Evolutionary conservation across 106 monocot genomes (phyloP).

Genomic region (Dioscorea zingiberensis): DNA sequence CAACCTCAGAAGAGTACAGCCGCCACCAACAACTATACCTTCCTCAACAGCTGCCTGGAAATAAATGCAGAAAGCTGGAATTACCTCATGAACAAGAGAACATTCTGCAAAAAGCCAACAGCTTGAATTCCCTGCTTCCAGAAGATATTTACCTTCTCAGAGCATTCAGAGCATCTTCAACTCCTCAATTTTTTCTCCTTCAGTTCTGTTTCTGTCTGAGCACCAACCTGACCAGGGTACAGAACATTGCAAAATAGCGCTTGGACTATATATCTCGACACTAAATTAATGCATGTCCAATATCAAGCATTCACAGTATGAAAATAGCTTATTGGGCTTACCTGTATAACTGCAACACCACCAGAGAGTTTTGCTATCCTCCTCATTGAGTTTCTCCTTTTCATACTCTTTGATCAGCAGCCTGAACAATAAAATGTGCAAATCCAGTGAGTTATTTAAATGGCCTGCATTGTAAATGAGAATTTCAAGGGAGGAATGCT

Average conservation of each 20-base stretch:
- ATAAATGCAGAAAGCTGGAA: neutral
- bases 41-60: slow-evolving; percentile 75
- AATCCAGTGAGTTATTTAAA: no score
- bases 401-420: slow-evolving; percentile 69
- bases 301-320: no score
- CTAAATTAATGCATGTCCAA: no score
- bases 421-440: slow-evolving; percentile 17
- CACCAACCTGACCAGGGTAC: slow-evolving; percentile 49
- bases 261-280: no score
- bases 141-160: slow-evolving; percentile 43
- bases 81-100: neutral
- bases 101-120: neutral
- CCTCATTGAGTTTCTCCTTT: slow-evolving; percentile 71
- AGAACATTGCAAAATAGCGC: neutral
- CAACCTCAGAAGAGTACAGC: slow-evolving; percentile 65
- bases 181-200: slow-evolving; percentile 79
- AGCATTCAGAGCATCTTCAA: slow-evolving; percentile 81
- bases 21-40: slow-evolving; percentile 80
- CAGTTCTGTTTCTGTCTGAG: slow-evolving; percentile 73
- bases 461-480: no score
- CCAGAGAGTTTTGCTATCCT: slow-evolving; percentile 79
- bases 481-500: neutral
- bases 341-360: slow-evolving; percentile 86
- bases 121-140: neutral
- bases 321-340: slow-evolving; percentile 3